These are phyloP conservation scores for Dictyostelium citrinum DNA, from an alignment of 78 protist species.

Conservation along the genomic window DNA sequence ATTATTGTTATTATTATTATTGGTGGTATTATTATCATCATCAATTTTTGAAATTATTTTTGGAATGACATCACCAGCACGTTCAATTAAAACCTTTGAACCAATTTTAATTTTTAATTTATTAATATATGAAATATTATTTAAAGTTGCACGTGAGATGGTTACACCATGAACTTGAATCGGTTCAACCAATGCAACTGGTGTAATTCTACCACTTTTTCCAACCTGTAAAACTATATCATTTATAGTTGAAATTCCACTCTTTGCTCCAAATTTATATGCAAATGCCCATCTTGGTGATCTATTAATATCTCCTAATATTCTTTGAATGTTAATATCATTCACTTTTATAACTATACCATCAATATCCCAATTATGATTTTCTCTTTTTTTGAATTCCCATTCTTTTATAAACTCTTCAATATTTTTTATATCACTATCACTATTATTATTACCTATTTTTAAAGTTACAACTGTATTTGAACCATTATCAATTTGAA, in stretches of 20 bases:
- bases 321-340: background rate
- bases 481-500: conserved; percentile 14
- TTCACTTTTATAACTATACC: conserved; percentile 73
- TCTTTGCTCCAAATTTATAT: conserved; percentile 43
- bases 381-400: background rate
- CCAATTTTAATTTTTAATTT: background rate
- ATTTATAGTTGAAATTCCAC: background rate
- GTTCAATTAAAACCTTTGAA: conserved; percentile 6
- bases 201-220: conserved; percentile 52
- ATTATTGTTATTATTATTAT: background rate
- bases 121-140: conserved; percentile 29
- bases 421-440: background rate
- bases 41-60: background rate
- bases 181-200: conserved; percentile 48
- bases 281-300: conserved; percentile 83
- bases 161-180: conserved; percentile 54
- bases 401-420: conserved; percentile 20
- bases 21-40: background rate
- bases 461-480: background rate
- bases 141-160: conserved; percentile 64
- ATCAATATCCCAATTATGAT: conserved; percentile 52
- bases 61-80: conserved; percentile 71
- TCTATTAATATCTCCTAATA: conserved; percentile 18
- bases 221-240: conserved; percentile 56
- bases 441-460: background rate